Conservation (phyloP, 2,329 filamentous ascomycete genomes). For the Plectosphaerella sp. region DNA sequence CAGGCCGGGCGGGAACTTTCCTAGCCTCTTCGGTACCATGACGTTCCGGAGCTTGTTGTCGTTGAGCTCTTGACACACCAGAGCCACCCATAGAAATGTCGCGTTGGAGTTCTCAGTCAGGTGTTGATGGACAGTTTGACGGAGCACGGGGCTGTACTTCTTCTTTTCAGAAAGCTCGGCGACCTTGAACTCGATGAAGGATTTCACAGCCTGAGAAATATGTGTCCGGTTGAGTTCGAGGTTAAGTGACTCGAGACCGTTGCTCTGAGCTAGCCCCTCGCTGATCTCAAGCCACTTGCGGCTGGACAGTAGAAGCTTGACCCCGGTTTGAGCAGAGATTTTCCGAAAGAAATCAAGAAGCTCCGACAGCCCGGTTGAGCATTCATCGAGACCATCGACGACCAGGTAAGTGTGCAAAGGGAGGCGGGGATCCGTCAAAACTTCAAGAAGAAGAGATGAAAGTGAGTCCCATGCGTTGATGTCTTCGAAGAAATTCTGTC, state of each 20-base stretch:
- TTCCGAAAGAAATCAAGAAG: conserved; percentile 25
- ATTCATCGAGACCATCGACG: conserved; percentile 19
- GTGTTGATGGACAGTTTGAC: conserved; percentile 7
- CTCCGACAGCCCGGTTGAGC: conserved; percentile 17
- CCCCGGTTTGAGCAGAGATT: conserved; percentile 16
- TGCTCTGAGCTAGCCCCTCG: conserved; percentile 16
- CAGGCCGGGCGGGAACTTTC: conserved; percentile 26
- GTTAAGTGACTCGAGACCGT: conserved; percentile 16
- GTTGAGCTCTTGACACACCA: not conserved
- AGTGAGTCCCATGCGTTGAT: conserved; percentile 22
- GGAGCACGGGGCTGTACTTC: conserved; percentile 2
- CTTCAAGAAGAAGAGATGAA: conserved; percentile 29
- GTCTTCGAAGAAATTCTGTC: conserved; percentile 31
- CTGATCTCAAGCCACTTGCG: conserved; percentile 34
- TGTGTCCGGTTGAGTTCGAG: conserved; percentile 30
- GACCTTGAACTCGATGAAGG: conserved; percentile 28
- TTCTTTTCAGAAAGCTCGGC: conserved; percentile 13
- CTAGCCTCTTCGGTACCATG: not conserved
- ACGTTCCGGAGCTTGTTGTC: not conserved
- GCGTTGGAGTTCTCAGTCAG: conserved; percentile 25
- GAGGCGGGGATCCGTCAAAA: conserved; percentile 29
- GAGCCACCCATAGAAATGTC: conserved; percentile 29
- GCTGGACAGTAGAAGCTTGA: conserved; percentile 40
- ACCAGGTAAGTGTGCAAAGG: conserved; percentile 24
- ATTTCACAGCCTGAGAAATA: conserved; percentile 24